phyloP scores from a whole-genome alignment of 306 rosid species.

The Cucurbita maxima region DNA sequence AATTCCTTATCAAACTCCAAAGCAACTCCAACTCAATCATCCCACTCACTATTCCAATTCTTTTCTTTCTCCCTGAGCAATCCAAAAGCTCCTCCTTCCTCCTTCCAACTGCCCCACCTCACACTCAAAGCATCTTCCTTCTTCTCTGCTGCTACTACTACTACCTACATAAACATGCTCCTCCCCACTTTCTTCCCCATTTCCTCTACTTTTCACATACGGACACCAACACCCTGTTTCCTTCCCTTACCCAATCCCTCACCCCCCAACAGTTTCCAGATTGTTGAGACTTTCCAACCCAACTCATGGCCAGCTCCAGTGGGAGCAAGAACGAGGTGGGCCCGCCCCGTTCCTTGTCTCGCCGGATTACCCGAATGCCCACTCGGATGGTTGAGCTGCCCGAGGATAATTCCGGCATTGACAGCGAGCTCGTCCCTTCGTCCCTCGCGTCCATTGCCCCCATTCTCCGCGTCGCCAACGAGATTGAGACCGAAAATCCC shows the following conservation, averaged over 20 bases:
- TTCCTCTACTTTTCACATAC: constrained; percentile 2
- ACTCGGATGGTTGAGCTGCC: constrained; percentile 40
- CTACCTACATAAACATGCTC: constrained; percentile 28
- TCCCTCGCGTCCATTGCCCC: constrained; percentile 58
- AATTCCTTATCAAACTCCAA: constrained; percentile 8
- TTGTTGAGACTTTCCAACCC: not conserved
- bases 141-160: not conserved
- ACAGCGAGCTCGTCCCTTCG: constrained; percentile 63
- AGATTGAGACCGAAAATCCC: constrained; percentile 46
- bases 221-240: not conserved
- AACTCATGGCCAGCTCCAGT: constrained; percentile 70
- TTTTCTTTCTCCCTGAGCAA: constrained; percentile 52
- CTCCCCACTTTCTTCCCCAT: constrained; percentile 21
- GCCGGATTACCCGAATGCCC: constrained; percentile 24
- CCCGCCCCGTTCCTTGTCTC: constrained; percentile 25
- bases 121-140: constrained; percentile 53
- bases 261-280: not conserved
- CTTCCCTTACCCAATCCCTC: constrained; percentile 7
- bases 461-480: constrained; percentile 77
- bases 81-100: constrained; percentile 1
- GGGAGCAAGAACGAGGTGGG: constrained; percentile 45
- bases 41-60: constrained; percentile 18
- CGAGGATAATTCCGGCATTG: constrained; percentile 31
- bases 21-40: not conserved
- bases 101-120: constrained; percentile 25